These are phyloP conservation scores for Cucumis cinereus DNA, from an alignment of 306 rosid species.

Conservation along the genomic window DNA sequence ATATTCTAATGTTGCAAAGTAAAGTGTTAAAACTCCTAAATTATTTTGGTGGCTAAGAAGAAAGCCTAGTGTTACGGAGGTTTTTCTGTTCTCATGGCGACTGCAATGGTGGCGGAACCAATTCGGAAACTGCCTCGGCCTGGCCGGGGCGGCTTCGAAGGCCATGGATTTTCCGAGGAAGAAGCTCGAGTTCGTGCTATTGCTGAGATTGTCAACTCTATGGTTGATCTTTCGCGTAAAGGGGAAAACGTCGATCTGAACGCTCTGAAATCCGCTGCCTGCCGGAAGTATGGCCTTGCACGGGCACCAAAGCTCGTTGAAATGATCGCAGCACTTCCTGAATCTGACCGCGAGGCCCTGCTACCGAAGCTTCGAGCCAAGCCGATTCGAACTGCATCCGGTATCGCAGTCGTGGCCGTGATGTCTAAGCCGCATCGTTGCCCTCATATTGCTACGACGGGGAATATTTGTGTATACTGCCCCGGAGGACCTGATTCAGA, in stretches of 20 bases:
- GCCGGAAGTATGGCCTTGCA: conserved; percentile 90
- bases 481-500: conserved; percentile 98
- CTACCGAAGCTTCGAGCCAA: conserved; percentile 93
- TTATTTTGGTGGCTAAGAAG: neutral
- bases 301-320: conserved; percentile 95
- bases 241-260: conserved; percentile 86
- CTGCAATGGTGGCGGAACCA: conserved; percentile 38
- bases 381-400: conserved; percentile 92
- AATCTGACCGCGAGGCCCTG: conserved; percentile 67
- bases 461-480: conserved; percentile 91
- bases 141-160: conserved; percentile 76
- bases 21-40: neutral
- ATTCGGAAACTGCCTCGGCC: conserved; percentile 60
- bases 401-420: conserved; percentile 91
- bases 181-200: conserved; percentile 94
- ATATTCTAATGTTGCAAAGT: neutral
- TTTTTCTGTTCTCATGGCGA: conserved; percentile 29
- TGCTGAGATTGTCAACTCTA: conserved; percentile 78
- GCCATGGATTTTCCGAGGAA: conserved; percentile 72
- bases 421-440: conserved; percentile 98
- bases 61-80: neutral
- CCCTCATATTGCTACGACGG: conserved; percentile 92
- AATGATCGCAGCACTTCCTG: conserved; percentile 91
- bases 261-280: conserved; percentile 77
- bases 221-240: conserved; percentile 77